phyloP scores from a whole-genome alignment of 2,329 filamentous ascomycete genomes.

The Trichophyton verrucosum region DNA sequence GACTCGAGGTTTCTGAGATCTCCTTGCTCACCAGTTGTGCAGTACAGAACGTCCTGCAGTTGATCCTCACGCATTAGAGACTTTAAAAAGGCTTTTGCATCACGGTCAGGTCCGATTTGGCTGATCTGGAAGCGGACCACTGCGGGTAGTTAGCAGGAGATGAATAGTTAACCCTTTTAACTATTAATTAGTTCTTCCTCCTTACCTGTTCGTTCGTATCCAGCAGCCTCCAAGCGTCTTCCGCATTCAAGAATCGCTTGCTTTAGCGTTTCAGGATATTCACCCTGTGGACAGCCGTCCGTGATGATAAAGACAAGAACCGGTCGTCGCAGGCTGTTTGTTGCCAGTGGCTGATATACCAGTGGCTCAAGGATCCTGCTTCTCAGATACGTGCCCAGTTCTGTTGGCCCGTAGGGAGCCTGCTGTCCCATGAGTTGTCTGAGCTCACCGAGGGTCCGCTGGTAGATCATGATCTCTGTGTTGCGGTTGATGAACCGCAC shows the following conservation, averaged over 20 bases:
- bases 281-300: not conserved
- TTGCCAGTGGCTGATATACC: not conserved
- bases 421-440: not conserved
- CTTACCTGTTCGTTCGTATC: not conserved
- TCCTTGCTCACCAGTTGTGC: not conserved
- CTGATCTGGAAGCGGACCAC: not conserved
- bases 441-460: not conserved
- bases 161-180: too few species aligned
- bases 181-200: not conserved
- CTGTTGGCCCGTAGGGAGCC: not conserved
- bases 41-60: not conserved
- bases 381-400: not conserved
- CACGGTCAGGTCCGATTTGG: not conserved
- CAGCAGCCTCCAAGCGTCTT: not conserved
- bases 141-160: not conserved
- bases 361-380: not conserved
- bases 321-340: not conserved
- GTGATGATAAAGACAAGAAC: slow-evolving; percentile 1
- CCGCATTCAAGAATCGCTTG: not conserved
- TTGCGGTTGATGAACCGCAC: not conserved
- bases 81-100: not conserved
- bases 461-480: not conserved
- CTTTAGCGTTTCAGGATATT: not conserved
- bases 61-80: not conserved
- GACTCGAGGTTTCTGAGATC: not conserved